Evolutionary conservation across 129 eudicot genomes (phyloP).

Genomic region (Artemisia annua): DNA sequence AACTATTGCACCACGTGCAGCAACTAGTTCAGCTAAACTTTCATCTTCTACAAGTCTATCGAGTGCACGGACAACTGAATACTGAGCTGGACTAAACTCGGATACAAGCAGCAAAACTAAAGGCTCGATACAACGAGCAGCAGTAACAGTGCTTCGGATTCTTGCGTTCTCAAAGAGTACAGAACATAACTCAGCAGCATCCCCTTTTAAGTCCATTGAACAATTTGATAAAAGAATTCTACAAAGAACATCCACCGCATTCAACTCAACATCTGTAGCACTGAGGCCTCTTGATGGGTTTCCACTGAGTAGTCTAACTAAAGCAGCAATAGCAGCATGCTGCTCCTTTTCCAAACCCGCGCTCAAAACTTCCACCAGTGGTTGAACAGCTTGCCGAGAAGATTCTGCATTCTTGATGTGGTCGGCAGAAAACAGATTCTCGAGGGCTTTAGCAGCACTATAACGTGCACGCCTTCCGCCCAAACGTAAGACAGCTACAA

Average conservation of each 20-base stretch:
- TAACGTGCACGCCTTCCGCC: conserved; percentile 98
- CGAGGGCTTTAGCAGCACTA: conserved; percentile 98
- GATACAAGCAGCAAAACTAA: conserved; percentile 77
- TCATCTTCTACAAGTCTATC: conserved; percentile 90
- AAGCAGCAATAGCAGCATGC: conserved; percentile 97
- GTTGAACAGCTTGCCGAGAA: conserved; percentile 93
- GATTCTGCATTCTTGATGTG: conserved; percentile 91
- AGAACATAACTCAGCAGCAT: conserved; percentile 87
- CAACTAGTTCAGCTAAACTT: conserved; percentile 82
- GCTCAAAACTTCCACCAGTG: conserved; percentile 83
- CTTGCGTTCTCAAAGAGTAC: conserved; percentile 87
- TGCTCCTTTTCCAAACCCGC: conserved; percentile 95
- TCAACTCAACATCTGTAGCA: conserved; percentile 91
- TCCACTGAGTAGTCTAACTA: conserved; percentile 68
- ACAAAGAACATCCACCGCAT: conserved; percentile 96
- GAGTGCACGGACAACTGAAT: conserved; percentile 82
- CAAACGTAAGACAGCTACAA: conserved; percentile 88
- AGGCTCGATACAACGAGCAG: conserved; percentile 97
- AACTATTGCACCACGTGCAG: conserved; percentile 86
- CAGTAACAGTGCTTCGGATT: conserved; percentile 80
- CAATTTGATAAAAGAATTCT: conserved; percentile 74
- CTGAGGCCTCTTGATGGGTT: conserved; percentile 86
- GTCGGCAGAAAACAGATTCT: conserved; percentile 92
- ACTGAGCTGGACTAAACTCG: conserved; percentile 89
- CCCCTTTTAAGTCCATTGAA: conserved; percentile 92